Evolutionary conservation across 176 grass and related monocot genomes (phyloP).

Genomic region (Phoenix dactylifera): DNA sequence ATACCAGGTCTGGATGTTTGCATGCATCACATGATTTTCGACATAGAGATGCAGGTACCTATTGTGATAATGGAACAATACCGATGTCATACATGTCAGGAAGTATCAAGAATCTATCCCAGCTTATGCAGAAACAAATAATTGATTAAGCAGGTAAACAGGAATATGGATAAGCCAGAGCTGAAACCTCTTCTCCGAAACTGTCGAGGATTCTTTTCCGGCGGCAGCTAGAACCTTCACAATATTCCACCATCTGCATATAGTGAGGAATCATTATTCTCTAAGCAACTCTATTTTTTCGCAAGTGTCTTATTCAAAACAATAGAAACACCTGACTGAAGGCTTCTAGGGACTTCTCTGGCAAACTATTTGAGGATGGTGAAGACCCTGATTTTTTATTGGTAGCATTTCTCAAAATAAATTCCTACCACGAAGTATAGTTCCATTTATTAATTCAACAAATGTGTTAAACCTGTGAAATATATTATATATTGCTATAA

Average conservation of each 20-base stretch:
- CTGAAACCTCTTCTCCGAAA: conserved; percentile 72
- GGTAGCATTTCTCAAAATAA: conserved; percentile 68
- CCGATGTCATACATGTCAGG: too few species aligned
- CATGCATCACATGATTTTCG: conserved; percentile 76
- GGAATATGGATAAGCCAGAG: too few species aligned
- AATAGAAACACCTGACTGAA: conserved; percentile 63
- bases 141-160: too few species aligned
- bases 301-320: conserved; percentile 2
- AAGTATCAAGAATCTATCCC: too few species aligned
- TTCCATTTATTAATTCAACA: conserved; percentile 18
- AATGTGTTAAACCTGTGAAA: neutral
- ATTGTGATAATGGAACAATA: conserved; percentile 21
- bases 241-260: conserved; percentile 77
- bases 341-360: conserved; percentile 56
- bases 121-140: too few species aligned
- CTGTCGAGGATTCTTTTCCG: conserved; percentile 73
- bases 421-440: conserved; percentile 48
- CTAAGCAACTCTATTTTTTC: too few species aligned
- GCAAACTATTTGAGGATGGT: conserved; percentile 44
- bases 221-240: conserved; percentile 64
- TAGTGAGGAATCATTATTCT: conserved; percentile 1
- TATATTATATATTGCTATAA: conserved; percentile 7
- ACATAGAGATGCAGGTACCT: conserved; percentile 73
- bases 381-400: conserved; percentile 44
- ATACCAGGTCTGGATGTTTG: conserved; percentile 67